These are phyloP conservation scores for Russula earlei DNA, from an alignment of 768 basidiomycete species.

Conservation along the genomic window DNA sequence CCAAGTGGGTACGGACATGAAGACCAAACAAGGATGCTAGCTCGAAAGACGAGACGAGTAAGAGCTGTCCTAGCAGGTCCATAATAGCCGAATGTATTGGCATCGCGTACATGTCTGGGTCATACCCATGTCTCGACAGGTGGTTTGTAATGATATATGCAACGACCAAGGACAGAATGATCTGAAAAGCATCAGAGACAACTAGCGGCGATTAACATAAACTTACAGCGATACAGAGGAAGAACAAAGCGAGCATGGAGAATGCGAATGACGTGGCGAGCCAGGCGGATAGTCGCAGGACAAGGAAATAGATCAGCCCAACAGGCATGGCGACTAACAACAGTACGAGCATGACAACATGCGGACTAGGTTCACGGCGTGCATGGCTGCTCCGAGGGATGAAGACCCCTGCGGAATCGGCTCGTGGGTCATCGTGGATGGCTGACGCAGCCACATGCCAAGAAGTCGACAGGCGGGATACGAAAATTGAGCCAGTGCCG, in stretches of 20 bases:
- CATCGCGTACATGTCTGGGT: conserved; percentile 91
- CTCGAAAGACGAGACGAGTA: conserved; percentile 71
- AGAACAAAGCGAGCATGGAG: conserved; percentile 51
- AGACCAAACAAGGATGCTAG: conserved; percentile 43
- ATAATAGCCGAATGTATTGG: conserved; percentile 85
- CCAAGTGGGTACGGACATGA: conserved; percentile 20
- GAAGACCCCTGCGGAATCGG: not conserved
- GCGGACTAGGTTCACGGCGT: conserved; percentile 27
- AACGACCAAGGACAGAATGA: conserved; percentile 55
- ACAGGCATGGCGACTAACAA: conserved; percentile 72
- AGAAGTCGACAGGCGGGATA: conserved; percentile 83
- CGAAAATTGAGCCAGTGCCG: conserved; percentile 81
- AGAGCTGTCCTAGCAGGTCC: conserved; percentile 73
- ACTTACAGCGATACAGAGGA: conserved; percentile 74
- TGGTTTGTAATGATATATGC: conserved; percentile 61
- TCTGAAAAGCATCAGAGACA: conserved; percentile 34
- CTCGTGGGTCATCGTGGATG: conserved; percentile 18
- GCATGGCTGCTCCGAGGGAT: conserved; percentile 13
- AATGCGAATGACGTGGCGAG: conserved; percentile 62
- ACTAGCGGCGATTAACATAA: not conserved
- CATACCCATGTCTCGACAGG: conserved; percentile 68
- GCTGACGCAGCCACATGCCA: conserved; percentile 53
- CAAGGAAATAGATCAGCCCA: conserved; percentile 59
- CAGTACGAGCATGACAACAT: conserved; percentile 58
- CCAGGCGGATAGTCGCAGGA: conserved; percentile 68